Evolutionary conservation across 2,329 filamentous ascomycete genomes (phyloP).

Genomic region (Neocucurbitaria cava): DNA sequence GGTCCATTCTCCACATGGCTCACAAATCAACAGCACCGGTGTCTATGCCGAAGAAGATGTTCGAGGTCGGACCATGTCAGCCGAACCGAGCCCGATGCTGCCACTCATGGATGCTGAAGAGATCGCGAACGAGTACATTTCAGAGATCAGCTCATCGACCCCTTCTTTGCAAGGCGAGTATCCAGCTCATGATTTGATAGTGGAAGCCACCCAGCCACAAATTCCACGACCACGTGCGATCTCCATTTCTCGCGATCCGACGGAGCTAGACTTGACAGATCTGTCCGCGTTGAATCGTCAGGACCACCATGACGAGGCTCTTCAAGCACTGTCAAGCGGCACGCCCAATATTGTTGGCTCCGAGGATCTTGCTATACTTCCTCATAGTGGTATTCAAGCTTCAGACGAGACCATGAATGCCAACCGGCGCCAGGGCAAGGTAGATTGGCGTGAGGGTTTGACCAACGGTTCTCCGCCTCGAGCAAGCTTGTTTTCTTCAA

Average conservation of each 20-base stretch:
- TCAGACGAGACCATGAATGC: not conserved
- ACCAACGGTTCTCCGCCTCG: not conserved
- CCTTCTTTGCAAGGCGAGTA: not conserved
- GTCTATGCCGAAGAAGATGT: not conserved
- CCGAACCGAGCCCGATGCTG: not conserved
- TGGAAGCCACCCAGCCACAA: not conserved
- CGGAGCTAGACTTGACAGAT: not conserved
- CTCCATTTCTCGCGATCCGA: not conserved
- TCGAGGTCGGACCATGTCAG: not conserved
- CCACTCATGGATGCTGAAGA: not conserved
- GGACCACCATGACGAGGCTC: not conserved
- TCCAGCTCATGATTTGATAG: not conserved
- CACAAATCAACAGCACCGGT: not conserved
- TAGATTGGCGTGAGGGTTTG: not conserved
- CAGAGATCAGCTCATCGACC: not conserved
- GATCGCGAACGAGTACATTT: not conserved
- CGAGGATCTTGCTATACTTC: not conserved
- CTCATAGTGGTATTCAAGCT: not conserved
- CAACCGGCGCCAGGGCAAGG: not conserved
- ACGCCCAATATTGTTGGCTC: no score
- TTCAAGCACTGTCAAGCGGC: not conserved
- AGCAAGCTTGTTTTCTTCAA: not conserved
- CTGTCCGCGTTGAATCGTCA: no score
- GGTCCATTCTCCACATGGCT: not conserved
- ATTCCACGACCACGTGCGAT: not conserved